Percentiles rank a stretch among this genome's conserved stretches.
Evolutionary conservation across 2,329 filamentous ascomycete genomes (phyloP).

Genomic region (Penicillium crustosum): DNA sequence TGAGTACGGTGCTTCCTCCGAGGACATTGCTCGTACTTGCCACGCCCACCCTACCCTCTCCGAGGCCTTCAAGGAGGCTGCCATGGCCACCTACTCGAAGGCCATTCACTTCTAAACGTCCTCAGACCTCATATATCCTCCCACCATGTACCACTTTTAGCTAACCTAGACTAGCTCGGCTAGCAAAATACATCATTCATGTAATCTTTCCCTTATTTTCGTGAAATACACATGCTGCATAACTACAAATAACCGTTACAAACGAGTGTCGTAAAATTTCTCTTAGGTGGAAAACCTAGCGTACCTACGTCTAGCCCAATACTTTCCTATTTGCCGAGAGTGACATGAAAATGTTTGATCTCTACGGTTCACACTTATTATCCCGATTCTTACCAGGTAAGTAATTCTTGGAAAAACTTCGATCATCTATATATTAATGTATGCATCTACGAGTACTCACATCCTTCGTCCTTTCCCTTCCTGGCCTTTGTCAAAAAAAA

Average conservation of each 20-base stretch:
- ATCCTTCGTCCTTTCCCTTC: background rate
- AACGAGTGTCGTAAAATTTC: background rate
- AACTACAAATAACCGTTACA: background rate
- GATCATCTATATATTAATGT: background rate
- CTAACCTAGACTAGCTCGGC: conserved; percentile 36
- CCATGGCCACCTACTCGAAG: conserved; percentile 94
- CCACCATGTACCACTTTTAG: conserved; percentile 28
- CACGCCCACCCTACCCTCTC: conserved; percentile 95
- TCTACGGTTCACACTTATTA: too few relatives aligned
- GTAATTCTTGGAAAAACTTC: too few relatives aligned
- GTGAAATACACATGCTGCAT: conserved; percentile 4
- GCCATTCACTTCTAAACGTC: conserved; percentile 82
- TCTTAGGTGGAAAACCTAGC: background rate
- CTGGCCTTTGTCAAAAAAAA: background rate
- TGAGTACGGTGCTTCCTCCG: conserved; percentile 92
- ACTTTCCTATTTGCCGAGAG: too few relatives aligned
- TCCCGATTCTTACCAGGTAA: background rate
- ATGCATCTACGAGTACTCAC: background rate
- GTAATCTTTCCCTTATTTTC: conserved; percentile 32
- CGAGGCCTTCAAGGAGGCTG: conserved; percentile 99
- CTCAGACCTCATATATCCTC: conserved; percentile 24
- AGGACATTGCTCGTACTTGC: conserved; percentile 92
- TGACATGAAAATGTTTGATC: too few relatives aligned
- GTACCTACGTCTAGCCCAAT: too few relatives aligned
- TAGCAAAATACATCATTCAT: conserved; percentile 38